These are phyloP conservation scores for Globisporangium yorkense DNA, from an alignment of 352 stramenopile species.

Conservation along the genomic window DNA sequence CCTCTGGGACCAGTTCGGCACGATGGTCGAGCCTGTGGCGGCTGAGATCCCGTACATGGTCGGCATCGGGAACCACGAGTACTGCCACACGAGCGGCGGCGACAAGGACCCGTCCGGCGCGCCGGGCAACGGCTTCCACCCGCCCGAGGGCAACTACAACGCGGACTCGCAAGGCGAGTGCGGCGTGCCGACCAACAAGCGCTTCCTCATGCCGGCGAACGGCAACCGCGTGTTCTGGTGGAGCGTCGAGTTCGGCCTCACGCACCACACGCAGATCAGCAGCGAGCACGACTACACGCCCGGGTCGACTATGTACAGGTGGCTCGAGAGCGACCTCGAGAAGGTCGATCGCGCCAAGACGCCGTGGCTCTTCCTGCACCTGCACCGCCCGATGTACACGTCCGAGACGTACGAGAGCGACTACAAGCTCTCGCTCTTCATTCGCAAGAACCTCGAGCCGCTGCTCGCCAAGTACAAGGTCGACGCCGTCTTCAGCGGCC, in stretches of 20 bases:
- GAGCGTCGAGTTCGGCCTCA: constrained; percentile 78
- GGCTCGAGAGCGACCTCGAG: constrained; percentile 74
- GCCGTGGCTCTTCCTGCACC: constrained; percentile 69
- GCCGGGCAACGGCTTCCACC: constrained; percentile 42
- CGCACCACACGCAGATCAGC: constrained; percentile 88
- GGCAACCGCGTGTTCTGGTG: constrained; percentile 80
- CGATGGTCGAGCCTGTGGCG: constrained; percentile 60
- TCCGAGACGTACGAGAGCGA: constrained; percentile 25
- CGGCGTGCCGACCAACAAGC: constrained; percentile 50
- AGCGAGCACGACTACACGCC: constrained; percentile 86
- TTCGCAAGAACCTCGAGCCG: constrained; percentile 35
- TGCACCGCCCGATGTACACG: constrained; percentile 48
- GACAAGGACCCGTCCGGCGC: constrained; percentile 47
- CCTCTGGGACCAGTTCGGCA: constrained; percentile 66
- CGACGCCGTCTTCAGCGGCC: constrained; percentile 44
- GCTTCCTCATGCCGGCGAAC: constrained; percentile 46
- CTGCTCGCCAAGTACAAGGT: constrained; percentile 38
- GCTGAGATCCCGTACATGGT: constrained; percentile 62
- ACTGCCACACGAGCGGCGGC: constrained; percentile 34
- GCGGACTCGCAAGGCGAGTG: constrained; percentile 62
- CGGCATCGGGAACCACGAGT: constrained; percentile 46
- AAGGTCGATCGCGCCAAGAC: constrained; percentile 79
- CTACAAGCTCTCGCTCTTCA: constrained; percentile 27
- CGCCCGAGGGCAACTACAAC: constrained; percentile 56
- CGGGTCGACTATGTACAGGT: constrained; percentile 84